A percentile compares a stretch with the other conserved stretches of the same genome.
phyloP scores from a whole-genome alignment of 768 basidiomycete species.

The Suillus weaverae region DNA sequence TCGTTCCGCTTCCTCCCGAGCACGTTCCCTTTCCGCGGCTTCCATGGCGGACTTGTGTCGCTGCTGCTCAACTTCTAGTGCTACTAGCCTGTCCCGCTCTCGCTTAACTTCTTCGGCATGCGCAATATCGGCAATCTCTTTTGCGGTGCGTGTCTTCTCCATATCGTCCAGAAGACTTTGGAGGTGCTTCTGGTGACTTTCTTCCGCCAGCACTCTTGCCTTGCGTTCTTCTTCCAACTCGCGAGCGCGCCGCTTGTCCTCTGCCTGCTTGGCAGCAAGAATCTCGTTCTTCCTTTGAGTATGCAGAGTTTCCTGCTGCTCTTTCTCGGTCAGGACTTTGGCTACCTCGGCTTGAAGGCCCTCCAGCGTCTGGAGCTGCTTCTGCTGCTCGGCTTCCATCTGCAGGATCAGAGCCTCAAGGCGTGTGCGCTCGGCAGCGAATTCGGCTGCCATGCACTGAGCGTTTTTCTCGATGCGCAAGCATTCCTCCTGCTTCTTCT shows the following conservation, averaged over 20 bases:
- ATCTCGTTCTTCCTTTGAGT: constrained; percentile 29
- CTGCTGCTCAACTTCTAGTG: constrained; percentile 30
- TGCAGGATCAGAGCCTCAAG: constrained; percentile 28
- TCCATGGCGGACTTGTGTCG: constrained; percentile 23
- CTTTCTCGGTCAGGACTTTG: constrained; percentile 27
- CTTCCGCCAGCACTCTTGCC: constrained; percentile 27
- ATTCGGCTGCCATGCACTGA: constrained; percentile 40
- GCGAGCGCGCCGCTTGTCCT: constrained; percentile 29
- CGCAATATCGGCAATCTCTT: constrained; percentile 20
- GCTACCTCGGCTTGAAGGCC: constrained; percentile 30
- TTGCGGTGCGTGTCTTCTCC: constrained; percentile 25
- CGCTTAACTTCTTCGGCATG: constrained; percentile 26
- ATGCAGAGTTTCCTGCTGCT: constrained; percentile 29
- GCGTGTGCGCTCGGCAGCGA: constrained; percentile 36
- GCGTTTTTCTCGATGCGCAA: constrained; percentile 41
- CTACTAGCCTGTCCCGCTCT: constrained; percentile 32
- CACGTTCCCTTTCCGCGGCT: constrained; percentile 27
- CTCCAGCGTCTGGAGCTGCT: constrained; percentile 18
- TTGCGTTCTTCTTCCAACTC: constrained; percentile 33
- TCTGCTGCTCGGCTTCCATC: constrained; percentile 29
- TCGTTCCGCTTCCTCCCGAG: constrained; percentile 29
- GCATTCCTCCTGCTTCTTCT: constrained; percentile 45
- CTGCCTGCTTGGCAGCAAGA: constrained; percentile 23
- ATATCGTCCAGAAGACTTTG: constrained; percentile 28
- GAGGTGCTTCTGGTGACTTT: constrained; percentile 30